phyloP scores from a whole-genome alignment of 2,329 filamentous ascomycete species.

The Lecanosticta acicola region DNA sequence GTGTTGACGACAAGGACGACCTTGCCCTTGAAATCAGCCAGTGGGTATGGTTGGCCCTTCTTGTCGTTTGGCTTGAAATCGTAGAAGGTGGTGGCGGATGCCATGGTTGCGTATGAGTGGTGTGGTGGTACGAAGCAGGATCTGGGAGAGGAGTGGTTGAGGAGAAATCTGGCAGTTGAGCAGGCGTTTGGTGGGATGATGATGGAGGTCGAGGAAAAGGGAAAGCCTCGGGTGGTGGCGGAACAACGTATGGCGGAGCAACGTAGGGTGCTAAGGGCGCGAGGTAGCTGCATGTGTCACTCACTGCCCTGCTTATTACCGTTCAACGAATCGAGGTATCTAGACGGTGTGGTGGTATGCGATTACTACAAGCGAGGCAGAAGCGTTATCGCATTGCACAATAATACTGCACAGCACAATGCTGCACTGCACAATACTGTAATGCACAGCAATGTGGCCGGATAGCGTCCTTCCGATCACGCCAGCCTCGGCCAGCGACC shows the following conservation, averaged over 20 bases:
- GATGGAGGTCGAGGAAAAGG: background rate
- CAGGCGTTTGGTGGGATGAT: background rate
- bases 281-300: constrained; percentile 6
- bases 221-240: background rate
- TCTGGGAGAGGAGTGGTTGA: constrained; percentile 1
- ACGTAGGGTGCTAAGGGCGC: too few relatives aligned
- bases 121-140: background rate
- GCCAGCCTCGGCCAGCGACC: too few relatives aligned
- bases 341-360: too few relatives aligned
- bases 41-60: constrained; percentile 64
- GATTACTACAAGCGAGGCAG: too few relatives aligned
- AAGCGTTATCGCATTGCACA: too few relatives aligned
- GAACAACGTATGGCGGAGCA: too few relatives aligned
- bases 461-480: too few relatives aligned
- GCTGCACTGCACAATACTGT: too few relatives aligned
- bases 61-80: constrained; percentile 68
- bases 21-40: constrained; percentile 75
- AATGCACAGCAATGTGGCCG: too few relatives aligned
- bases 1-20: constrained; percentile 96
- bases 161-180: too few relatives aligned
- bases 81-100: constrained; percentile 67
- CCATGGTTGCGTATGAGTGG: constrained; percentile 45
- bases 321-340: background rate
- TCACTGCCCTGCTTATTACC: background rate
- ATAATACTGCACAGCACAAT: too few relatives aligned